Percentiles rank a stretch among this genome's conserved stretches.
These are phyloP conservation scores for Colletotrichum navitas DNA, from an alignment of 2,329 filamentous ascomycete species.

Conservation along the genomic window DNA sequence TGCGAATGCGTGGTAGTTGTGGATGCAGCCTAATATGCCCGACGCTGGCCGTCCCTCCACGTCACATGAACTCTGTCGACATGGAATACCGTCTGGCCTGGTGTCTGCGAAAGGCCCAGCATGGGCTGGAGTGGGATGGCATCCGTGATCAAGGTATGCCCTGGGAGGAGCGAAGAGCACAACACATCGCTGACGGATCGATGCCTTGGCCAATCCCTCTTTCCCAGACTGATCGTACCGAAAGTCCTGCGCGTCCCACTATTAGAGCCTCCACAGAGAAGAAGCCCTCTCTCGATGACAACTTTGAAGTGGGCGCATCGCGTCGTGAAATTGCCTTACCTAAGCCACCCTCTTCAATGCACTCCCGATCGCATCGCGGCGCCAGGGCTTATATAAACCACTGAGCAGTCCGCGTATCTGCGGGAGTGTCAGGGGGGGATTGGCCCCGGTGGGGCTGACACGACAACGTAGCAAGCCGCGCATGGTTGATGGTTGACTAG, in stretches of 20 bases:
- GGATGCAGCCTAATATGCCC: constrained; percentile 5
- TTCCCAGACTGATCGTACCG: neutral
- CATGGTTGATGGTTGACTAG: constrained; percentile 28
- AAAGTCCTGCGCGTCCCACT: neutral
- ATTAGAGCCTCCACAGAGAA: neutral
- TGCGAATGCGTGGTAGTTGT: constrained; percentile 20
- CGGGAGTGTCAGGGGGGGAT: constrained; percentile 29
- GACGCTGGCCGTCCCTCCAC: constrained; percentile 11
- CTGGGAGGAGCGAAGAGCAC: neutral
- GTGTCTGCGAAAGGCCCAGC: constrained; percentile 10
- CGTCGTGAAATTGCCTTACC: constrained; percentile 7
- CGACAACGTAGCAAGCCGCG: constrained; percentile 39
- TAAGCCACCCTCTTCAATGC: constrained; percentile 13
- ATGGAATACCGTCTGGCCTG: constrained; percentile 31
- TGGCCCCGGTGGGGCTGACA: constrained; percentile 36
- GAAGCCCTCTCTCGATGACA: neutral
- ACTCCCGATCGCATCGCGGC: constrained; percentile 13
- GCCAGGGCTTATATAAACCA: constrained; percentile 32
- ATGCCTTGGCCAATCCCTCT: neutral
- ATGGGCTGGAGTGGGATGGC: constrained; percentile 24
- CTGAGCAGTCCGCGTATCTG: constrained; percentile 34
- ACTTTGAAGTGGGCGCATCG: constrained; percentile 10
- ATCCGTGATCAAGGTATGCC: constrained; percentile 11
- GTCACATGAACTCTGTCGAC: constrained; percentile 31
- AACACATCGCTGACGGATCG: neutral